phyloP scores from a whole-genome alignment of 352 stramenopile species.

The Phytopythium kandeliae region DNA sequence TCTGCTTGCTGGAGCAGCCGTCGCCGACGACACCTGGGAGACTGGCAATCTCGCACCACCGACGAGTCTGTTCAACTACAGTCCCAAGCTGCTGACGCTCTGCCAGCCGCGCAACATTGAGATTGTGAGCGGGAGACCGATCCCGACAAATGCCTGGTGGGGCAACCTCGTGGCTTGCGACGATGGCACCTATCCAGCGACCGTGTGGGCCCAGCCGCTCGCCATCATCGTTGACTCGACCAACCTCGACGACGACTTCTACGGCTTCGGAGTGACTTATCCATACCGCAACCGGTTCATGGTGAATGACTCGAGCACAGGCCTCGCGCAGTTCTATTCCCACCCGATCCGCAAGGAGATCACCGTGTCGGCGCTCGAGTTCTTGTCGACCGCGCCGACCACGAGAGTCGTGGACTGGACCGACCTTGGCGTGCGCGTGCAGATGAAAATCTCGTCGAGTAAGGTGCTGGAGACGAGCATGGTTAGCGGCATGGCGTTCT shows the following conservation, averaged over 20 bases:
- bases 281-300: slow-evolving; percentile 70
- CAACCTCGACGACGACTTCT: slow-evolving; percentile 9
- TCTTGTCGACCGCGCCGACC: slow-evolving; percentile 25
- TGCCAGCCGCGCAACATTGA: slow-evolving; percentile 60
- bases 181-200: slow-evolving; percentile 36
- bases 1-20: slow-evolving; percentile 5
- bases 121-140: slow-evolving; percentile 26
- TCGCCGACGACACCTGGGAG: slow-evolving; percentile 39
- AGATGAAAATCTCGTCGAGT: slow-evolving; percentile 24
- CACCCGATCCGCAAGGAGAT: slow-evolving; percentile 63
- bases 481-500: slow-evolving; percentile 73
- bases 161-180: slow-evolving; percentile 75
- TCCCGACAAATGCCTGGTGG: slow-evolving; percentile 81
- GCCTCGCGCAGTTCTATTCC: slow-evolving; percentile 45
- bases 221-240: slow-evolving; percentile 44
- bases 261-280: slow-evolving; percentile 56
- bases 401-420: slow-evolving; percentile 58
- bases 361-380: slow-evolving; percentile 50
- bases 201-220: slow-evolving; percentile 70
- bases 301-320: slow-evolving; percentile 24
- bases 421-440: slow-evolving; percentile 54
- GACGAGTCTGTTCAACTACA: slow-evolving; percentile 27
- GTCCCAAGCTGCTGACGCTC: slow-evolving; percentile 27
- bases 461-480: slow-evolving; percentile 36
- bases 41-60: slow-evolving; percentile 25